Percentiles rank a stretch among this genome's conserved stretches.
Conservation (phyloP, 345 rosid genomes). For the Litchi chinensis region DNA sequence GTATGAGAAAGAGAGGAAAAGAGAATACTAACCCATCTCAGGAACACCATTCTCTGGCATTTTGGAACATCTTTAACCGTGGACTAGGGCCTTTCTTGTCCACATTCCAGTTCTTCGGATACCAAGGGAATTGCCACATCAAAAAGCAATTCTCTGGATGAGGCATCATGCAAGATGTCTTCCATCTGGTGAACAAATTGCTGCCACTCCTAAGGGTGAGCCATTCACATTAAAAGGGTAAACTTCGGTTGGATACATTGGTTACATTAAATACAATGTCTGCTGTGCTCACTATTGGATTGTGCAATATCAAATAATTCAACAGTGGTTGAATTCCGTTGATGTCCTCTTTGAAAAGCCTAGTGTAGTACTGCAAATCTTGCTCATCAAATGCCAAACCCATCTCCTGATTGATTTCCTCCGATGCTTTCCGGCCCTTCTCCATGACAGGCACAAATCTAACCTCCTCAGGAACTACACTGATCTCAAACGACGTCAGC, state of each 20-base stretch:
- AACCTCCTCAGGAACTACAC: slow-evolving; percentile 74
- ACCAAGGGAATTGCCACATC: slow-evolving; percentile 99
- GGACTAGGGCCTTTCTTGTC: slow-evolving; percentile 92
- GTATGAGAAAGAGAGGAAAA: too few species aligned
- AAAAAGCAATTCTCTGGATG: slow-evolving; percentile 96
- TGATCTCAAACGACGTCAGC: slow-evolving; percentile 68
- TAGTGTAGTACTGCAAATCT: slow-evolving; percentile 85
- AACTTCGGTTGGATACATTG: slow-evolving; percentile 68
- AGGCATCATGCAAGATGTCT: slow-evolving; percentile 99
- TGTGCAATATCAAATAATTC: slow-evolving; percentile 95
- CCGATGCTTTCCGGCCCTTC: slow-evolving; percentile 77
- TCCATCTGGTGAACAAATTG: slow-evolving; percentile 92
- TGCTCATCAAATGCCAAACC: slow-evolving; percentile 97
- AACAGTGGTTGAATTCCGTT: slow-evolving; percentile 82
- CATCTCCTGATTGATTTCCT: slow-evolving; percentile 89
- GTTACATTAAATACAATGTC: slow-evolving; percentile 91
- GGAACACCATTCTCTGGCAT: slow-evolving; percentile 93
- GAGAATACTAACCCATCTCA: slow-evolving; percentile 20
- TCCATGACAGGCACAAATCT: slow-evolving; percentile 76
- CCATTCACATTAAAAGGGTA: slow-evolving; percentile 94
- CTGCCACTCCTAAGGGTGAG: slow-evolving; percentile 94
- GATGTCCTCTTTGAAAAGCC: slow-evolving; percentile 70
- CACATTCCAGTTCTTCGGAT: slow-evolving; percentile 77
- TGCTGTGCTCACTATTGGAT: slow-evolving; percentile 90
- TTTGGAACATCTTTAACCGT: slow-evolving; percentile 93